Evolutionary conservation across 1,284 basidiomycete species (phyloP).

Genomic region (Schizophyllum commune): DNA sequence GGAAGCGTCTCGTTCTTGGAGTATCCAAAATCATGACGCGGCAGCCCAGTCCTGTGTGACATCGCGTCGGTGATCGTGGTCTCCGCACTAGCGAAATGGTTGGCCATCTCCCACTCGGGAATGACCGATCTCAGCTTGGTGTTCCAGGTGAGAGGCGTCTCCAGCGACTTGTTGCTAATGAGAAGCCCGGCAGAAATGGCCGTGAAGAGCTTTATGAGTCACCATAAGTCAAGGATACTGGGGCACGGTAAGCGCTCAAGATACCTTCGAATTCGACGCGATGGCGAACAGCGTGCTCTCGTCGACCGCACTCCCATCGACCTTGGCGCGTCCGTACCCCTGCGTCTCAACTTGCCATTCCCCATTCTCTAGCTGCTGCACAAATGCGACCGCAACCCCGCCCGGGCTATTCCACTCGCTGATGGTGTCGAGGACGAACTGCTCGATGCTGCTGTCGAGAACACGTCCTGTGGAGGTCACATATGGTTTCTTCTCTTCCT

Average conservation of each 20-base stretch:
- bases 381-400: slow-evolving; percentile 15
- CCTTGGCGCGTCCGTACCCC: slow-evolving; percentile 15
- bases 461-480: not conserved
- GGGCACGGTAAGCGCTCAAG: not conserved
- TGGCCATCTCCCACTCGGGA: slow-evolving; percentile 17
- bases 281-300: slow-evolving; percentile 13
- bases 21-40: slow-evolving; percentile 15
- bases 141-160: slow-evolving; percentile 14
- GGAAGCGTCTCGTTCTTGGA: slow-evolving; percentile 4
- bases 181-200: slow-evolving; percentile 16
- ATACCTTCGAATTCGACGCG: slow-evolving; percentile 15
- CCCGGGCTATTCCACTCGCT: slow-evolving; percentile 16
- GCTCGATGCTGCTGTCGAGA: not conserved
- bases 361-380: slow-evolving; percentile 11
- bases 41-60: slow-evolving; percentile 18
- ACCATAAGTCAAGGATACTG: not conserved
- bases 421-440: not conserved
- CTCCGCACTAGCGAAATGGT: slow-evolving; percentile 14
- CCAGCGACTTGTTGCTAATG: slow-evolving; percentile 15
- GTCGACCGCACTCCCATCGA: slow-evolving; percentile 10
- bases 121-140: slow-evolving; percentile 15
- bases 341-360: slow-evolving; percentile 17
- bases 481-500: no score
- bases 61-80: slow-evolving; percentile 17
- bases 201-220: slow-evolving; percentile 13